Evolutionary conservation across 2,329 filamentous ascomycete species (phyloP), one percentile per base, ranked within the genome.

Genomic region (Neocatenulostroma microsporum): DNA sequence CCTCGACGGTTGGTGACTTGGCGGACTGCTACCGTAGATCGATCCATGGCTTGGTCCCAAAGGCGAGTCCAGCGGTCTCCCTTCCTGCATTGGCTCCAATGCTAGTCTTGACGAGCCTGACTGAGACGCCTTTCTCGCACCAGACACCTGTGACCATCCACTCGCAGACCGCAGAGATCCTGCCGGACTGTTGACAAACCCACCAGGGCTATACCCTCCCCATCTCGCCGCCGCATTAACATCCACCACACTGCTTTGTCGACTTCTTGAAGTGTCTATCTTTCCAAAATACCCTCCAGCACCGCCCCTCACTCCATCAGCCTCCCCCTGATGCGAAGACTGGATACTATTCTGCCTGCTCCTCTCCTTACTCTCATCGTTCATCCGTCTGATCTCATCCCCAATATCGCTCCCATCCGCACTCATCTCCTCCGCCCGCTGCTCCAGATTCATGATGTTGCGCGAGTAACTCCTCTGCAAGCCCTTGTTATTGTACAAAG

Each of bases 371-470:
- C 49, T 42, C 24, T 38, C 78, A 42, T 76, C 68, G 60, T 84
- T 78, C 47, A 85, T 68, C 53, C 81, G 76, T 41, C 81, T 74
- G 50, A 87, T 88, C 49, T 84, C 82, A 64, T 83, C 76, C 51
- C 82, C 82, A 53, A 87, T 82, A 44, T 83, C 84, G 44, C 79
- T 83, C 30, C 70, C 71, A 39, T 78, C 80, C 65, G 75, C 74
- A 49, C 80, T 84, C 58, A 88, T 68, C 46, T 78, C 73, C 61
- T 87, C 82, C 32, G 83, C 83, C 9, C 78, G 80, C 47, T 81
- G 78, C 61, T 89, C 83, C 44, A 88, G 74, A 33, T 79, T 75
- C 47, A 80, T 77, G 44, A 88, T 78, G 63, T 82, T 86, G 8
- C 27, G 24, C 14, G 26, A 36, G 13, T 34, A 40, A 12, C 18